Conservation (phyloP, 148 eudicot species). For the Camellia granthamiana region DNA sequence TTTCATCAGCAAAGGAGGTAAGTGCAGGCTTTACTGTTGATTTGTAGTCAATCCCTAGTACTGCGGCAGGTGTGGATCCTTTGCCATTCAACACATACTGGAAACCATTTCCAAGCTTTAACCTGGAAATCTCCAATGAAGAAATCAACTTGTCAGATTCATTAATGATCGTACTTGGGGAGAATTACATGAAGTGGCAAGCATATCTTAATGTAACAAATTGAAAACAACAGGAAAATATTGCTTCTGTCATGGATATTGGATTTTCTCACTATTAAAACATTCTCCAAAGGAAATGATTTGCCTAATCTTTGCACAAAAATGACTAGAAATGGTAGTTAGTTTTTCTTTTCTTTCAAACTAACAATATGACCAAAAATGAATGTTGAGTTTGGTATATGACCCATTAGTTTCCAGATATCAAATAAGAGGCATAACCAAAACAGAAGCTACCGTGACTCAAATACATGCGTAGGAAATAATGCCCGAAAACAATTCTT, state of each 20-base stretch:
- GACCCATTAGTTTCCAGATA: not conserved
- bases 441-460: not conserved
- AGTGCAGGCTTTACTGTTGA: constrained; percentile 67
- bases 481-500: no score
- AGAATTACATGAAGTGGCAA: not conserved
- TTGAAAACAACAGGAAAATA: not conserved
- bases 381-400: not conserved
- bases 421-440: not conserved
- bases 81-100: constrained; percentile 59
- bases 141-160: not conserved
- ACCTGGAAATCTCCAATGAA: constrained; percentile 35
- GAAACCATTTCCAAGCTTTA: constrained; percentile 74
- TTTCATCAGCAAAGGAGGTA: constrained; percentile 50
- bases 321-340: not conserved
- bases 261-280: not conserved
- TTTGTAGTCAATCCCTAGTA: constrained; percentile 79
- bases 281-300: not conserved
- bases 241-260: not conserved
- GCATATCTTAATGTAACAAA: not conserved
- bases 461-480: not conserved
- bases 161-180: not conserved
- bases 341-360: not conserved
- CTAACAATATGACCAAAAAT: not conserved
- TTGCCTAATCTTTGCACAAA: not conserved
- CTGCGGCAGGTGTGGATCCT: constrained; percentile 69